A percentile compares a stretch with the other conserved stretches of the same genome.
Conservation (phyloP, 208 protist species). For the Trypanosomatidae sp. region DNA sequence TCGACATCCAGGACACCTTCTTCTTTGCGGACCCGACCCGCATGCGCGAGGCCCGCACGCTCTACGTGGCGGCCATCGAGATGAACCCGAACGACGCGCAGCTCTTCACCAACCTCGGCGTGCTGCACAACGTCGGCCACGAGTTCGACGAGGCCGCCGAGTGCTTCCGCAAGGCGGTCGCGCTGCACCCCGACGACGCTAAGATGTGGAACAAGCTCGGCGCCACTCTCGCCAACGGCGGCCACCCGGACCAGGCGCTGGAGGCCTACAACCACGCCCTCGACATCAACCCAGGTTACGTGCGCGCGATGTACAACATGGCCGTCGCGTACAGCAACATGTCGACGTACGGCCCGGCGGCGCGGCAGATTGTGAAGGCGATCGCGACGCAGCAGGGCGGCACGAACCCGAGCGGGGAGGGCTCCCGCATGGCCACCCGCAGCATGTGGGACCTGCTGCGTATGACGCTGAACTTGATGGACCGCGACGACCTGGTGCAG, state of each 20-base stretch:
- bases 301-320: slow-evolving; percentile 90
- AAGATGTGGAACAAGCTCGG: slow-evolving; percentile 93
- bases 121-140: slow-evolving; percentile 82
- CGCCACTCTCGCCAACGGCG: slow-evolving; percentile 85
- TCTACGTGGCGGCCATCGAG: slow-evolving; percentile 76
- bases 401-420: slow-evolving; percentile 63
- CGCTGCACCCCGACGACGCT: slow-evolving; percentile 61
- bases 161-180: slow-evolving; percentile 75
- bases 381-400: slow-evolving; percentile 77
- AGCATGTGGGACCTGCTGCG: slow-evolving; percentile 87
- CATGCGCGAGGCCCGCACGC: slow-evolving; percentile 59
- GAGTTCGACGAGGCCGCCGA: slow-evolving; percentile 76
- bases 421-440: slow-evolving; percentile 48
- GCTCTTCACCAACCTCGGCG: slow-evolving; percentile 79
- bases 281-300: slow-evolving; percentile 89
- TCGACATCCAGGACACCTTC: slow-evolving; percentile 66
- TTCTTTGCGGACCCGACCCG: slow-evolving; percentile 67
- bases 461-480: slow-evolving; percentile 85
- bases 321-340: slow-evolving; percentile 87
- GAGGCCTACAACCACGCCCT: slow-evolving; percentile 86
- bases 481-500: slow-evolving; percentile 81
- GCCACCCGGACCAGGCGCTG: slow-evolving; percentile 68
- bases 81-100: slow-evolving; percentile 75
- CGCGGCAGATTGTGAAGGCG: slow-evolving; percentile 73
- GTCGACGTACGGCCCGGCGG: slow-evolving; percentile 55